phyloP scores from a whole-genome alignment of 768 basidiomycete species.

The Pisolithus orientalis region DNA sequence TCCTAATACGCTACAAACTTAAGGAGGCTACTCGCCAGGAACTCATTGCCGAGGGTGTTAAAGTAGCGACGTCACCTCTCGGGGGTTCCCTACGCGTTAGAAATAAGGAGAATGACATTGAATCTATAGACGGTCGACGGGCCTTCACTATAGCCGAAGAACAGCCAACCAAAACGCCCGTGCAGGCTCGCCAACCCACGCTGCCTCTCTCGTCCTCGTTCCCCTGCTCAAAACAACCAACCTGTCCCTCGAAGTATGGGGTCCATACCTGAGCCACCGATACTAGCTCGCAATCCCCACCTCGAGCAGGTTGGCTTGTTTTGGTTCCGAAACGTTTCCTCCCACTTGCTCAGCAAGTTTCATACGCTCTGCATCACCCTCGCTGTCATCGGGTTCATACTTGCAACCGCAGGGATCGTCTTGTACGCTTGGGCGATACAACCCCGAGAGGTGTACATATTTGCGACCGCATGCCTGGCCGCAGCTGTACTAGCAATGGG shows the following conservation, averaged over 20 bases:
- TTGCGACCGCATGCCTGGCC: conserved; percentile 35
- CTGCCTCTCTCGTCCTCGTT: neutral
- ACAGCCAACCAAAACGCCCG: neutral
- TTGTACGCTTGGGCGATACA: conserved; percentile 47
- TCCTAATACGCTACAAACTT: conserved; percentile 49
- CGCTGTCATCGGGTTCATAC: conserved; percentile 41
- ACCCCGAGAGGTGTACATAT: conserved; percentile 38
- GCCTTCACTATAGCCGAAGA: conserved; percentile 1
- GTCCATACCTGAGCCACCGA: conserved; percentile 18
- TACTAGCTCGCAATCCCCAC: conserved; percentile 43
- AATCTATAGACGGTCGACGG: neutral
- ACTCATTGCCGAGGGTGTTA: conserved; percentile 29
- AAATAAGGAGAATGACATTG: conserved; percentile 10
- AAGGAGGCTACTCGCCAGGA: conserved; percentile 47
- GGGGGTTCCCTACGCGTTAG: conserved; percentile 2
- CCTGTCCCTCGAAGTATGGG: neutral
- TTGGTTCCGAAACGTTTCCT: conserved; percentile 27
- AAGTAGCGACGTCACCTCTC: conserved; percentile 18
- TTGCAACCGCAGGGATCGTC: conserved; percentile 45
- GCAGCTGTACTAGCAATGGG: conserved; percentile 24
- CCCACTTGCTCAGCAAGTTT: conserved; percentile 41
- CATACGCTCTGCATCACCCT: conserved; percentile 45
- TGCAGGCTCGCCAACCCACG: neutral
- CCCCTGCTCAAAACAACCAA: neutral
- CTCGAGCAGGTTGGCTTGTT: conserved; percentile 48